A percentile compares a stretch with the other conserved stretches of the same genome.
These are phyloP conservation scores for Lactarius trivialis DNA, from an alignment of 768 basidiomycete genomes.

Conservation along the genomic window DNA sequence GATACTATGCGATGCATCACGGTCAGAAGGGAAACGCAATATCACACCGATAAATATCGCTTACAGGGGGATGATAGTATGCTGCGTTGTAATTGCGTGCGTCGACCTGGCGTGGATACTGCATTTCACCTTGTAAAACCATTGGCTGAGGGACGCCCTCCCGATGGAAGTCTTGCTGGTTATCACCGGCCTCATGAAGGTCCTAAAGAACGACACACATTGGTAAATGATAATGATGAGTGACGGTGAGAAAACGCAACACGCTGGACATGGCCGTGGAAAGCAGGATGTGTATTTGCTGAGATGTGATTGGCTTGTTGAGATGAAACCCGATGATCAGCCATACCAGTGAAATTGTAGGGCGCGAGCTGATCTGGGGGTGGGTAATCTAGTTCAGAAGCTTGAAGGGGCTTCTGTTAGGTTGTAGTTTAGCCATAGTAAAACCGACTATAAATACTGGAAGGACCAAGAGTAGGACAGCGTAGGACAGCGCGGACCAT, in stretches of 20 bases:
- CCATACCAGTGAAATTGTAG: no score
- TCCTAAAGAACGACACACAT: neutral
- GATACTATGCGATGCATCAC: neutral
- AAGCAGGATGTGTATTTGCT: no score
- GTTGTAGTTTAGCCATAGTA: no score
- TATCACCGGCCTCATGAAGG: neutral
- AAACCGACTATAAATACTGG: no score
- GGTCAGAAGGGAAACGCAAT: neutral
- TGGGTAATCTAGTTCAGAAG: no score
- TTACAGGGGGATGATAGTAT: neutral
- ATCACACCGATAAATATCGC: neutral
- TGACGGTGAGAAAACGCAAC: neutral
- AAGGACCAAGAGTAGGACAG: no score
- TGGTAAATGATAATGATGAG: neutral
- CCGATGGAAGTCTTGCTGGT: neutral
- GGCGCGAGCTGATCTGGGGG: no score
- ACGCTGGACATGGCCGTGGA: neutral
- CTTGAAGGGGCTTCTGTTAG: no score
- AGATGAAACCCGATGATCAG: no score
- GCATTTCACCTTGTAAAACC: neutral
- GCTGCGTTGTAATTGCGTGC: neutral
- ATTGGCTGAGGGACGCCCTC: neutral
- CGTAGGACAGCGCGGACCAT: no score
- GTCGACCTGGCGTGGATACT: neutral
- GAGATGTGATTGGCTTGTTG: no score